Evolutionary conservation across 441 rosid genomes (phyloP).

Genomic region (Populus hybrid): DNA sequence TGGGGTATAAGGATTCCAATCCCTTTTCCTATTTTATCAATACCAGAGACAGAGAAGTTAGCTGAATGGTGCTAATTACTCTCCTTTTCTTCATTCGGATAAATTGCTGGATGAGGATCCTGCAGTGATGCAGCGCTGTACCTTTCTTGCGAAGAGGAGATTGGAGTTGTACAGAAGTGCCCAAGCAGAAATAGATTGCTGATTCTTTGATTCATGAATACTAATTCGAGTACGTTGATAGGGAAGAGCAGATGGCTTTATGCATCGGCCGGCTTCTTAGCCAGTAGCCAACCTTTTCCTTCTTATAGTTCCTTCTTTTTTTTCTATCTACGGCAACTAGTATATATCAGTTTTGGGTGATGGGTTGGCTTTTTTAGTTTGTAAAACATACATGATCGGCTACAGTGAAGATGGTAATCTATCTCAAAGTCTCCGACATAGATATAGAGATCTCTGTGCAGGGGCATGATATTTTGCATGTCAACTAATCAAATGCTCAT

Average conservation of each 20-base stretch:
- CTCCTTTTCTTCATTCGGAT: constrained; percentile 26
- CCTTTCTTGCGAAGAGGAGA: constrained; percentile 54
- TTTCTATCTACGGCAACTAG: too few species aligned
- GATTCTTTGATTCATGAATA: constrained; percentile 11
- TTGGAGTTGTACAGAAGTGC: constrained; percentile 80
- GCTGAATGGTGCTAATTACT: neutral
- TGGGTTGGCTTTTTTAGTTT: too few species aligned
- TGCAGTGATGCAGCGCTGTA: constrained; percentile 65
- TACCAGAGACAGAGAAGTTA: neutral
- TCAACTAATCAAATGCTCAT: too few species aligned
- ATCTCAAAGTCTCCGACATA: too few species aligned
- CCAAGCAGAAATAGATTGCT: constrained; percentile 59
- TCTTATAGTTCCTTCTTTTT: too few species aligned
- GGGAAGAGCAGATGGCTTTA: neutral
- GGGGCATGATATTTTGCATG: too few species aligned
- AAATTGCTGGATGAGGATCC: constrained; percentile 71
- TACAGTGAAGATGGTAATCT: too few species aligned
- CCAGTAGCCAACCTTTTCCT: neutral
- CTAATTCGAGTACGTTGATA: neutral
- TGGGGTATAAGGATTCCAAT: constrained; percentile 50
- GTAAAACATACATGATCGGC: too few species aligned
- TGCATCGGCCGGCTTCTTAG: neutral
- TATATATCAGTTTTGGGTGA: too few species aligned
- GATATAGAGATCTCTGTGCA: too few species aligned
- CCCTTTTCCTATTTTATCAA: neutral